phyloP scores from a whole-genome alignment of 352 stramenopile species.

The Globisporangium viniferum region DNA sequence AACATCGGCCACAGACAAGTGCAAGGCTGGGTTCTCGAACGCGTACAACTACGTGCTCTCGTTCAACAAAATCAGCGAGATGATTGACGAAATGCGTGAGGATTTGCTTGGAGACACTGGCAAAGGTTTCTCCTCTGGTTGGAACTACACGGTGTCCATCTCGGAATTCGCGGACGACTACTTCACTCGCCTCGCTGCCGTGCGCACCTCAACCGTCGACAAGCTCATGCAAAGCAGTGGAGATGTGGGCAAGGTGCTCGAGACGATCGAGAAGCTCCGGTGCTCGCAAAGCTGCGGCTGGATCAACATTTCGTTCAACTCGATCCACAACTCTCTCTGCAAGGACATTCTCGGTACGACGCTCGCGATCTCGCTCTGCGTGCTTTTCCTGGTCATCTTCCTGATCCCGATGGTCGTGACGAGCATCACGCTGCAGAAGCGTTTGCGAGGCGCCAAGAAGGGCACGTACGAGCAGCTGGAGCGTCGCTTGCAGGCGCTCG shows the following conservation, averaged over 20 bases:
- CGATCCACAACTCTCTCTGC: slow-evolving; percentile 70
- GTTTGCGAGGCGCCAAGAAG: slow-evolving; percentile 70
- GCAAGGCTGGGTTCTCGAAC: slow-evolving; percentile 43
- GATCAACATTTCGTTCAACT: slow-evolving; percentile 81
- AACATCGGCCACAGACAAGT: slow-evolving; percentile 29
- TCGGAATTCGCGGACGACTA: slow-evolving; percentile 59
- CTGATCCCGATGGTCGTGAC: slow-evolving; percentile 71
- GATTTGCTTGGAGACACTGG: slow-evolving; percentile 64
- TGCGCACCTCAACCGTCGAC: slow-evolving; percentile 40
- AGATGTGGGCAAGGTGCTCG: slow-evolving; percentile 48
- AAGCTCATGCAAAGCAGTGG: slow-evolving; percentile 41
- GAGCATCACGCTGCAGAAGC: slow-evolving; percentile 74
- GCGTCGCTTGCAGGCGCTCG: slow-evolving; percentile 60
- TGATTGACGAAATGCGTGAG: slow-evolving; percentile 74
- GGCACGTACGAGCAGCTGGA: slow-evolving; percentile 80
- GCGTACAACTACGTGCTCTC: slow-evolving; percentile 65
- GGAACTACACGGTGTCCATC: slow-evolving; percentile 68
- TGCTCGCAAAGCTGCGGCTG: slow-evolving; percentile 79
- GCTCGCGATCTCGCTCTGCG: slow-evolving; percentile 71
- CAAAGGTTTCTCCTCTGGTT: slow-evolving; percentile 51
- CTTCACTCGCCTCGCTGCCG: slow-evolving; percentile 38
- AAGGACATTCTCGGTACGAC: slow-evolving; percentile 73
- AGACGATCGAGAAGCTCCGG: slow-evolving; percentile 53
- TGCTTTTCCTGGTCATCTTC: slow-evolving; percentile 75
- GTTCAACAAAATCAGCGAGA: slow-evolving; percentile 49